phyloP scores from a whole-genome alignment of 2,329 filamentous ascomycete species.

The Monilinia polystroma region DNA sequence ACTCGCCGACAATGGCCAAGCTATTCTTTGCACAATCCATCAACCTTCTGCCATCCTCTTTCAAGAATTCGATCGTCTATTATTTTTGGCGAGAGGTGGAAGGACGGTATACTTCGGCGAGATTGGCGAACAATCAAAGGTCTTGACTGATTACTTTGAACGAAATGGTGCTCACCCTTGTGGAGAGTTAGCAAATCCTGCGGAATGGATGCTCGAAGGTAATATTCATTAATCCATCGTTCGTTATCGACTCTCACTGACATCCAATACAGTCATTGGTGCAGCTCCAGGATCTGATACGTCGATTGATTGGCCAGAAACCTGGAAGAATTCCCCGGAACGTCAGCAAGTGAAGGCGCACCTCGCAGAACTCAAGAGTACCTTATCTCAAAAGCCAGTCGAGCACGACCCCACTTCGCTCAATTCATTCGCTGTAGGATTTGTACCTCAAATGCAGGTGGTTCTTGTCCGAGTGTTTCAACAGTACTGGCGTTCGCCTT shows the following conservation, averaged over 20 bases:
- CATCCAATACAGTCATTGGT: conserved; percentile 47
- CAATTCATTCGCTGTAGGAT: conserved; percentile 63
- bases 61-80: conserved; percentile 80
- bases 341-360: conserved; percentile 44
- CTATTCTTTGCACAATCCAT: conserved; percentile 95
- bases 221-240: neutral
- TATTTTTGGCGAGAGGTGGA: conserved; percentile 75
- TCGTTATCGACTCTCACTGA: conserved; percentile 23
- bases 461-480: conserved; percentile 60
- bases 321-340: conserved; percentile 57
- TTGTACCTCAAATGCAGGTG: conserved; percentile 53
- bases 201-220: conserved; percentile 72
- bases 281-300: conserved; percentile 62
- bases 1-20: conserved; percentile 82
- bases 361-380: conserved; percentile 53
- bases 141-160: conserved; percentile 73
- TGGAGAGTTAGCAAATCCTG: conserved; percentile 70
- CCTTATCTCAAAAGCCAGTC: conserved; percentile 40
- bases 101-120: conserved; percentile 80
- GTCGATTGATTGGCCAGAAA: conserved; percentile 61
- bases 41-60: conserved; percentile 96
- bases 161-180: conserved; percentile 65
- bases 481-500: conserved; percentile 66
- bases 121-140: conserved; percentile 68
- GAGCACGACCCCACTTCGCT: conserved; percentile 35